These are phyloP conservation scores for Fraxinus sp. DNA, from an alignment of 305 asterid genomes.

Conservation along the genomic window DNA sequence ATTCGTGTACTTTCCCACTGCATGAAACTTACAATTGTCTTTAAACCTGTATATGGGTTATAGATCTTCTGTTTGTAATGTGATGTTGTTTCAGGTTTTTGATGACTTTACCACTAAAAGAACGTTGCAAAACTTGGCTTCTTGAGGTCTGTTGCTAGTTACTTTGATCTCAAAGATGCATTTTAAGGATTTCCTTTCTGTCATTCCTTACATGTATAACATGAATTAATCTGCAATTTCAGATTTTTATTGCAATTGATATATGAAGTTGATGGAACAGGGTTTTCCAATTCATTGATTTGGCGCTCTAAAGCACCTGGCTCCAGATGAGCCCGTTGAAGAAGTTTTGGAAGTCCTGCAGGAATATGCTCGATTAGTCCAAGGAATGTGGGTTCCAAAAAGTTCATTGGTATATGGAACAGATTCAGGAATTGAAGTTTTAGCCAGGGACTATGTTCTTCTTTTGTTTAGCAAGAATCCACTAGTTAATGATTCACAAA, in stretches of 20 bases:
- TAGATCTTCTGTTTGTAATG: constrained; percentile 16
- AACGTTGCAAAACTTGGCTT: constrained; percentile 61
- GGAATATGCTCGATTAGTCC: constrained; percentile 68
- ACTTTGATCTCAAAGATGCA: constrained; percentile 8
- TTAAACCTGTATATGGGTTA: not conserved
- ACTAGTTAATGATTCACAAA: constrained; percentile 30
- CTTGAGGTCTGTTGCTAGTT: constrained; percentile 55
- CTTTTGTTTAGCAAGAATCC: constrained; percentile 56
- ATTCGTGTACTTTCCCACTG: not conserved
- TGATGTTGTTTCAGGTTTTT: constrained; percentile 50
- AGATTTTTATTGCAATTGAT: constrained; percentile 20
- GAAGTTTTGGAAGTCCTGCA: constrained; percentile 58
- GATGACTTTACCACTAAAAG: constrained; percentile 66
- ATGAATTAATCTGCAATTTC: not conserved
- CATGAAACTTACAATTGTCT: not conserved
- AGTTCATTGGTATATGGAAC: constrained; percentile 46
- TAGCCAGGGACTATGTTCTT: constrained; percentile 68
- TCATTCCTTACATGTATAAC: not conserved
- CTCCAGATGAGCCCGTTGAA: constrained; percentile 59
- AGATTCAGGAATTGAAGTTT: constrained; percentile 37
- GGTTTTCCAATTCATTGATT: constrained; percentile 74
- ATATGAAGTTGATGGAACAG: constrained; percentile 34
- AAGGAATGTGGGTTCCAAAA: constrained; percentile 88
- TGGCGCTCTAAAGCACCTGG: constrained; percentile 68
- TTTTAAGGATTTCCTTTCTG: not conserved